Evolutionary conservation across 257 asterid genomes (phyloP).

Genomic region (Phtheirospermum japonicum): DNA sequence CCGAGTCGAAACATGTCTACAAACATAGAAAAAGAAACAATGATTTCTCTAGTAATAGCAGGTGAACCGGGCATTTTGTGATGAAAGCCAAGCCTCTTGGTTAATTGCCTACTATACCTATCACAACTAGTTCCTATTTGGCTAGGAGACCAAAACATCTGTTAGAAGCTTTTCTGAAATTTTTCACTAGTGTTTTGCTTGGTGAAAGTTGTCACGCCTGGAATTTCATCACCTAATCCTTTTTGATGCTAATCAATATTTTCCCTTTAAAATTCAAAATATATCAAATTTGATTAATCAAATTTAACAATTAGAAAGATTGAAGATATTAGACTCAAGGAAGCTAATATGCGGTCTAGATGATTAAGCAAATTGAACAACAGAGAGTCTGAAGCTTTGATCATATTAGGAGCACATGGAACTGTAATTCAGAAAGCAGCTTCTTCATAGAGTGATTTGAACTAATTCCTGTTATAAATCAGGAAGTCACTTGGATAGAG

Average conservation of each 20-base stretch:
- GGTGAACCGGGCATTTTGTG: not conserved
- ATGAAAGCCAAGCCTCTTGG: conserved; percentile 16
- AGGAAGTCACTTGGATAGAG: not conserved
- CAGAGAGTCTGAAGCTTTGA: not conserved
- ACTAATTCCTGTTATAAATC: not conserved
- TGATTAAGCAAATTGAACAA: not conserved
- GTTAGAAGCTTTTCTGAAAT: not conserved
- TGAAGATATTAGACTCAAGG: not conserved
- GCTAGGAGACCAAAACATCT: not conserved
- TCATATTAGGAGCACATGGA: not conserved
- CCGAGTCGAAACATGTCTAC: not conserved
- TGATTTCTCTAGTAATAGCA: not conserved
- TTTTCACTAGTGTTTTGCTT: not conserved
- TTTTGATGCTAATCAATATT: not conserved
- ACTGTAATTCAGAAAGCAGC: not conserved
- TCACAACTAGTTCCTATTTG: not conserved
- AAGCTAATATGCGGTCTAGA: not conserved
- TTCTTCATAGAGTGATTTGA: not conserved
- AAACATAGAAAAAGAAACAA: not conserved
- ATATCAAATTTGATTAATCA: not conserved
- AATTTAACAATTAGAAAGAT: not conserved
- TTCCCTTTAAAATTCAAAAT: not conserved
- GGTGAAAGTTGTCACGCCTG: not conserved
- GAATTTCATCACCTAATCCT: not conserved
- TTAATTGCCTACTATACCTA: conserved; percentile 3